Percentiles rank a stretch among this genome's conserved stretches.
Evolutionary conservation across 257 asterid genomes (phyloP).

Genomic region (Przewalskia tangutica): DNA sequence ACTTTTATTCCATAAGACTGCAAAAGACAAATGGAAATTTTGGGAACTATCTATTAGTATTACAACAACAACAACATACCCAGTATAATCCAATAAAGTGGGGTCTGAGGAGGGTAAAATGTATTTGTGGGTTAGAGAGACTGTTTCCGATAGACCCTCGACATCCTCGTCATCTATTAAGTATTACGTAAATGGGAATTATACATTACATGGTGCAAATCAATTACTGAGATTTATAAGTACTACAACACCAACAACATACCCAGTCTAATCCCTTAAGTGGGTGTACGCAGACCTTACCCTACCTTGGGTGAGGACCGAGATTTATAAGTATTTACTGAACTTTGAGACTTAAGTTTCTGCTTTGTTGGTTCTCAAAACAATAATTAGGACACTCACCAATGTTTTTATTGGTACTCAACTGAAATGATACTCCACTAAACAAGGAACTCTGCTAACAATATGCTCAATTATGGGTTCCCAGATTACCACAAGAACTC

Average conservation of each 20-base stretch:
- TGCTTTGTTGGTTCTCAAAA: background rate
- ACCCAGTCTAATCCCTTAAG: too few relatives aligned
- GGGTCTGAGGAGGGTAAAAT: too few relatives aligned
- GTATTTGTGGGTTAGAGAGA: too few relatives aligned
- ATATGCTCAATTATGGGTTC: background rate
- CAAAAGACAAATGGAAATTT: constrained; percentile 3
- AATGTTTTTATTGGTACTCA: background rate
- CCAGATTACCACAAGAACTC: background rate
- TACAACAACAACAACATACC: too few relatives aligned
- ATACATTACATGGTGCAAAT: background rate
- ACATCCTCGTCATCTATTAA: too few relatives aligned
- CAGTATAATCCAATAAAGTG: too few relatives aligned
- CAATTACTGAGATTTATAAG: background rate
- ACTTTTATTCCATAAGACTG: constrained; percentile 92
- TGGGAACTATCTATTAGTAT: background rate
- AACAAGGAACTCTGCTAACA: background rate
- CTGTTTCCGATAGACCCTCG: too few relatives aligned
- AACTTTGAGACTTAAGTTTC: background rate
- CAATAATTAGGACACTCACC: background rate
- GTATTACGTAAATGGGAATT: background rate
- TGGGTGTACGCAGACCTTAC: too few relatives aligned
- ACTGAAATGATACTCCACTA: background rate
- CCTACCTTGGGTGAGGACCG: too few relatives aligned
- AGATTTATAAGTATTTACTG: background rate
- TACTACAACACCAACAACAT: too few relatives aligned